Evolutionary conservation across 176 grass and related monocot genomes (phyloP), one percentile per base, ranked within the genome.

Genomic region (Musa acuminata): DNA sequence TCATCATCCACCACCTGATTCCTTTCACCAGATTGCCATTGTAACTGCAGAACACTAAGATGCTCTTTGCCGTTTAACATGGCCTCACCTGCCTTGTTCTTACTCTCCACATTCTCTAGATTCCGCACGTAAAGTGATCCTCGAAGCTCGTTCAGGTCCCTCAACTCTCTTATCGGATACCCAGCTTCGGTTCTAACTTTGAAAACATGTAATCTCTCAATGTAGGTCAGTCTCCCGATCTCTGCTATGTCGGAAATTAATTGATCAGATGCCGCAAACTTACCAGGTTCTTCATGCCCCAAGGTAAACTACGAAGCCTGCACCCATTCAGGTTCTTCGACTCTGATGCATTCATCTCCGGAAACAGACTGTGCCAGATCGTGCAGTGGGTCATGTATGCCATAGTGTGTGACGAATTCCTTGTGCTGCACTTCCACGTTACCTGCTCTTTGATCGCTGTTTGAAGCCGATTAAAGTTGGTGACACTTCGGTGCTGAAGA

Each of bases 41-140:
- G 21, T 48, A 85, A 66, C 43, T 53, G 51, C 68, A 86, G 49
- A 20, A 51, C 71, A 5, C 21, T 60, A 43, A 87, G 52, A 21
- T 76, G 9, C 24, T 49, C 29, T 23, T 87, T 87, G 22, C 25
- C 2, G 16, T 25, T 22, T 16, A 87, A 54, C 0, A 58, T 74
- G 53, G 86, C 82, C 26, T 59, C 20, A n/a, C 2, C 0, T 50
- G 86, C 79, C 29, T 85, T 83, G 9, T 57, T 53, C 75, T 59
- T 59, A 69, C 23, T 74, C 51, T 55, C 53, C 6, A 82, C 79
- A 9, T 85, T 85, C 72, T 85, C 72, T 25, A 88, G 50, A 57
- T 73, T 26, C 1, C 0, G 0, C 35, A 88, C 79, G 0, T 0
- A 0, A 1, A 85, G 21, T 0, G 1, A 0, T 10, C 71, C 65